Conservation (phyloP, 106 monocot species). For the Posidonia australis region DNA sequence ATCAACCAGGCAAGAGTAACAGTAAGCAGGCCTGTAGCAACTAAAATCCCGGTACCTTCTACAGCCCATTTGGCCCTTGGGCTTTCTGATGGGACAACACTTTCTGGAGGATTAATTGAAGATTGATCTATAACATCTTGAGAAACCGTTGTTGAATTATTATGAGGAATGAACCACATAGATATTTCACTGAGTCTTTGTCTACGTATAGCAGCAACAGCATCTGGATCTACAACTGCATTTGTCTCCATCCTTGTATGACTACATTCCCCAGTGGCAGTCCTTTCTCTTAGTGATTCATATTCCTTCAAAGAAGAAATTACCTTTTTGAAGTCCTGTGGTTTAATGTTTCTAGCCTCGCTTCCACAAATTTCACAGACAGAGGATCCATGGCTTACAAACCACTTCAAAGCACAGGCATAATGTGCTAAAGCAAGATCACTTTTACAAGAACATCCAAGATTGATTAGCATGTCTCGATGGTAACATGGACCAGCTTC, state of each 20-base stretch:
- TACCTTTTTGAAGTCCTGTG: constrained; percentile 62
- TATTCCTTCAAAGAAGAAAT: constrained; percentile 65
- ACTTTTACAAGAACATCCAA: constrained; percentile 96
- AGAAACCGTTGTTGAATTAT: constrained; percentile 26
- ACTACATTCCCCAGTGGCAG: constrained; percentile 36
- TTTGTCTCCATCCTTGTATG: constrained; percentile 21
- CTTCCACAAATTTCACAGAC: constrained; percentile 90
- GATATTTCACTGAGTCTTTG: constrained; percentile 92
- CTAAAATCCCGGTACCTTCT: constrained; percentile 55
- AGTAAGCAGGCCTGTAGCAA: constrained; percentile 62
- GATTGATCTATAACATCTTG: constrained; percentile 37
- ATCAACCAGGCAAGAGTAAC: constrained; percentile 69
- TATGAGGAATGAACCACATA: constrained; percentile 77
- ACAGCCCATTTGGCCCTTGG: constrained; percentile 42
- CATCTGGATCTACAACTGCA: constrained; percentile 66
- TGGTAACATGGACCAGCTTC: constrained; percentile 55
- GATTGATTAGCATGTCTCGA: constrained; percentile 45
- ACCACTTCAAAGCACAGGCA: constrained; percentile 98
- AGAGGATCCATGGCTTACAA: constrained; percentile 84
- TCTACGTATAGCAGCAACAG: constrained; percentile 69
- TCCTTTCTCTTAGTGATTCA: constrained; percentile 58
- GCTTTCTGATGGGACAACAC: constrained; percentile 28
- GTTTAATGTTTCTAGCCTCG: constrained; percentile 49
- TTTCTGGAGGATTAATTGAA: constrained; percentile 22
- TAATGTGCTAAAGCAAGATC: constrained; percentile 90